phyloP scores from a whole-genome alignment of 1,284 basidiomycete genomes.

The Naganishia liquefaciens region DNA sequence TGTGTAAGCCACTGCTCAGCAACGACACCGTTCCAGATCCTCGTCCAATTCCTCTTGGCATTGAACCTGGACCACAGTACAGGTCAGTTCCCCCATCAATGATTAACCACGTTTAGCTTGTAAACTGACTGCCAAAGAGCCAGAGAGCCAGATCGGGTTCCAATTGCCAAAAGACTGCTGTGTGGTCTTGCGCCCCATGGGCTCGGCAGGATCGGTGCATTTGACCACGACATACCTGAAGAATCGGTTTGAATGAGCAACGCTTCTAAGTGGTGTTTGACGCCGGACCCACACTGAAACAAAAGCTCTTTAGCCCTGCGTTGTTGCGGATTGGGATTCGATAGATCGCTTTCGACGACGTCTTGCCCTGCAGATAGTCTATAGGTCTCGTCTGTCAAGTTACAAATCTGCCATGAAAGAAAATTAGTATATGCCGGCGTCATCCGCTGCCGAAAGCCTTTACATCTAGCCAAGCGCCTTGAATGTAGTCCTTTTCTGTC shows the following conservation, averaged over 20 bases:
- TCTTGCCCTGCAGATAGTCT: not conserved
- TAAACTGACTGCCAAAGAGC: constrained; percentile 21
- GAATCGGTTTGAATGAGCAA: not conserved
- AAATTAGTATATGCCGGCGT: not conserved
- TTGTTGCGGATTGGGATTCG: not conserved
- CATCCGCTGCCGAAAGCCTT: not conserved
- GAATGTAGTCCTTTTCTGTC: constrained; percentile 17
- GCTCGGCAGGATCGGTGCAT: constrained; percentile 10
- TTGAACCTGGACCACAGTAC: not conserved
- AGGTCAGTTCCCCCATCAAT: not conserved
- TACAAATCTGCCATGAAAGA: not conserved
- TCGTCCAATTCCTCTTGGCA: constrained; percentile 1
- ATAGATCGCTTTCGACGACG: not conserved
- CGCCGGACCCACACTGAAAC: constrained; percentile 8
- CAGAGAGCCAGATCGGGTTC: constrained; percentile 9
- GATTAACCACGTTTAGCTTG: not conserved
- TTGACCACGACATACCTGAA: constrained; percentile 20
- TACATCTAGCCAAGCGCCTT: constrained; percentile 13
- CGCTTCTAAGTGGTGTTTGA: not conserved
- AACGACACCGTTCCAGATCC: constrained; percentile 8
- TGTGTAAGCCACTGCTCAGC: constrained; percentile 18
- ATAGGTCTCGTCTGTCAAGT: constrained; percentile 15
- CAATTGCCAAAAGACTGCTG: constrained; percentile 13
- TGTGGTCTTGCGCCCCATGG: constrained; percentile 22
- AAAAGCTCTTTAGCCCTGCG: constrained; percentile 8